phyloP scores from a whole-genome alignment of 2,329 filamentous ascomycete genomes.

The Nigrograna mackinnonii region DNA sequence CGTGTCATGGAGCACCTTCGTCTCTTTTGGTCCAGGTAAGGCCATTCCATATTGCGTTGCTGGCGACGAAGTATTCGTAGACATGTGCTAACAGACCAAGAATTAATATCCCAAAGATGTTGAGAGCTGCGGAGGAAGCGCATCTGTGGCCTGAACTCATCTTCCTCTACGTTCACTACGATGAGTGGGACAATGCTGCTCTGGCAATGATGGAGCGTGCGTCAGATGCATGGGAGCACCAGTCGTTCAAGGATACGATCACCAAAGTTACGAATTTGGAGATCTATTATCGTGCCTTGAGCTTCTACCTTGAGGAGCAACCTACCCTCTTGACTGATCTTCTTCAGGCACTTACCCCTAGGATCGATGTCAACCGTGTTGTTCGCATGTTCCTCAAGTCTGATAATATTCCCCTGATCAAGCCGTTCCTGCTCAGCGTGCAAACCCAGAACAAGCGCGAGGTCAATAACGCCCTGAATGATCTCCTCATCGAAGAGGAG shows the following conservation, averaged over 20 bases:
- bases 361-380: slow-evolving; percentile 98
- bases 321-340: slow-evolving; percentile 95
- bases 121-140: slow-evolving; percentile 88
- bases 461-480: slow-evolving; percentile 98
- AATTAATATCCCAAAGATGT: slow-evolving; percentile 98
- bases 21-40: slow-evolving; percentile 96
- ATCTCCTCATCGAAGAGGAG: slow-evolving; percentile 96
- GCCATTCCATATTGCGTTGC: too few relatives aligned
- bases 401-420: slow-evolving; percentile 96
- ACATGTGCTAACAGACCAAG: too few relatives aligned
- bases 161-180: slow-evolving; percentile 97
- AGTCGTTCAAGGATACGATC: slow-evolving; percentile 98
- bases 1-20: slow-evolving; percentile 98
- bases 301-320: slow-evolving; percentile 97
- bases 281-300: slow-evolving; percentile 97
- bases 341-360: slow-evolving; percentile 84
- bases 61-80: too few relatives aligned
- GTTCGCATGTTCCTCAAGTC: slow-evolving; percentile 99
- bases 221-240: slow-evolving; percentile 97
- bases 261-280: slow-evolving; percentile 98
- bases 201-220: slow-evolving; percentile 97
- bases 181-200: slow-evolving; percentile 96
- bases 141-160: slow-evolving; percentile 97
- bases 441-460: slow-evolving; percentile 97
- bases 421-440: slow-evolving; percentile 96